These are phyloP conservation scores for Hibiscus trionum DNA, from an alignment of 345 rosid species.

Conservation along the genomic window DNA sequence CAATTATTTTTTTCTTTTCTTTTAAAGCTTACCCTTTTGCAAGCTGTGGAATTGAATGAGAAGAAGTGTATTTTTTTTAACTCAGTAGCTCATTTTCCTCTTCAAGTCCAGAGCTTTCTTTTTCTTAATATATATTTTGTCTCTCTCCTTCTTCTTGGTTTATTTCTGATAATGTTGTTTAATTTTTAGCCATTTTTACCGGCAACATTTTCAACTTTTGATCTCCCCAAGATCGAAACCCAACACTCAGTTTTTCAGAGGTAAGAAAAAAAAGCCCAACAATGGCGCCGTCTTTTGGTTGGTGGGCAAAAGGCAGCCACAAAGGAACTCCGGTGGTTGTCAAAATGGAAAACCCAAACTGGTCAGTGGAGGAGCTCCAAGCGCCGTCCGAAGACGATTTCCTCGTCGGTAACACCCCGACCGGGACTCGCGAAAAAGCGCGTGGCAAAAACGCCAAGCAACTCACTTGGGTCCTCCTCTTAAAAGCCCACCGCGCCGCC, in stretches of 20 bases:
- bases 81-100: neutral
- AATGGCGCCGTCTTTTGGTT: conserved; percentile 76
- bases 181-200: conserved; percentile 18
- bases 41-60: conserved; percentile 42
- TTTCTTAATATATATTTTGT: neutral
- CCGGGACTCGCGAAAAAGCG: conserved; percentile 35
- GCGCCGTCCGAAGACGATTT: conserved; percentile 73
- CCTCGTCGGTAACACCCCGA: conserved; percentile 29
- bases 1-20: neutral
- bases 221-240: neutral
- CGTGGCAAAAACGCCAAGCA: conserved; percentile 89
- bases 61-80: neutral
- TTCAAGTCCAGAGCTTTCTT: conserved; percentile 18
- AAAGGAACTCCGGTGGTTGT: conserved; percentile 91
- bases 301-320: conserved; percentile 71
- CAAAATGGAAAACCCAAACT: conserved; percentile 95
- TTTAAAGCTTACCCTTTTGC: conserved; percentile 16
- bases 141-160: neutral
- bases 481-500: conserved; percentile 90
- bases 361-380: conserved; percentile 94
- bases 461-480: conserved; percentile 92
- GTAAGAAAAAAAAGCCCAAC: neutral
- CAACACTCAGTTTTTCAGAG: neutral
- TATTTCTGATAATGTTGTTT: conserved; percentile 29
- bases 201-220: neutral